Percentiles rank a stretch among this genome's conserved stretches.
Conservation (phyloP, 2,329 filamentous ascomycete genomes). For the Aureobasidium melanogenum region DNA sequence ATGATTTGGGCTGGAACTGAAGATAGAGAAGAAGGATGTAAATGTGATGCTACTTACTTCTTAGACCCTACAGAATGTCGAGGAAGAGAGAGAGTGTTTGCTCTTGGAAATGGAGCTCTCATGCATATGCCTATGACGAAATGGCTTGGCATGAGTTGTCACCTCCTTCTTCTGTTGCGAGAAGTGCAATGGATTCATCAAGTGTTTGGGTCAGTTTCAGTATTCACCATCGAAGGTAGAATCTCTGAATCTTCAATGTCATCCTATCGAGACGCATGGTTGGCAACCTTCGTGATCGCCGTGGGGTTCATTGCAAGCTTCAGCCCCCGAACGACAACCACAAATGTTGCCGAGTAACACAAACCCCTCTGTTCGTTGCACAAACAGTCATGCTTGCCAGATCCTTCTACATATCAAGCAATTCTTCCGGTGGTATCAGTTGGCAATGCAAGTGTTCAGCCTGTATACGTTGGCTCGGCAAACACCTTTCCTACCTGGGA, state of each 20-base stretch:
- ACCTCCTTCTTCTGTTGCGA: not conserved
- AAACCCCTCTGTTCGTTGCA: not conserved
- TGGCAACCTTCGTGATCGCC: not conserved
- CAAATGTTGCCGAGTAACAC: not conserved
- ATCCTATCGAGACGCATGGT: not conserved
- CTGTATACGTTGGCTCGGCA: not conserved
- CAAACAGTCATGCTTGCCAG: not conserved
- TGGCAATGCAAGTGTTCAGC: not conserved
- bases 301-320: not conserved
- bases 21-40: not conserved
- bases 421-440: not conserved
- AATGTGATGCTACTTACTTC: not conserved
- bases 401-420: not conserved
- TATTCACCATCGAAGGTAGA: not conserved
- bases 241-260: not conserved
- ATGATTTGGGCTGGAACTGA: not conserved
- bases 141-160: not conserved
- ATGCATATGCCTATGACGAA: not conserved
- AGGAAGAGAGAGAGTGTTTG: not conserved
- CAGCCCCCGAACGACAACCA: not conserved
- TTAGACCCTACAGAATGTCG: not conserved
- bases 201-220: not conserved
- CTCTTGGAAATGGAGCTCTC: not conserved
- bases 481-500: not conserved
- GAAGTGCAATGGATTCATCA: not conserved